Evolutionary conservation across 371 early-diverging fungal genomes (phyloP), one percentile per base, ranked within the genome.

Genomic region (Circinella minor): DNA sequence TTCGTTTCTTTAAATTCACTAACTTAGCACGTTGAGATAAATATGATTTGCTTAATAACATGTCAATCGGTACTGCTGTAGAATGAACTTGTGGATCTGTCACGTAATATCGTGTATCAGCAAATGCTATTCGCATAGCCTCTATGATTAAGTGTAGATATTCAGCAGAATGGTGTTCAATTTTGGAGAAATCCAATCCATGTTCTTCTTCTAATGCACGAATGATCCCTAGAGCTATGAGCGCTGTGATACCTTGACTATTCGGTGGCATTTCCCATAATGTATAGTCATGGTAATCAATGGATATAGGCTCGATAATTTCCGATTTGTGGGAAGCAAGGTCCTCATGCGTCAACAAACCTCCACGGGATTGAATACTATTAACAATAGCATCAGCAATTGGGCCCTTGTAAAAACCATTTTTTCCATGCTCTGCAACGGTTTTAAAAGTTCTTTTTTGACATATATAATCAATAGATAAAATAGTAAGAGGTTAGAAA

Each of bases 231-330:
- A 95, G 74, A 0, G 94, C 92, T n/a, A 93, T 82, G 18, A 94
- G 73, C 0, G 93, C 90, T 1, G 87, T 88, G 38, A 92, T 81
- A 18, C 95, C 94, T 72, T 90, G 90, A 9, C 93, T 91, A 71
- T 94, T 94, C 3, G 94, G 94, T 43, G 94, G 91, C 57, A 90
- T 90, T 77, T 94, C 94, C 81, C 88, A 86, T 1, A 95, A 74
- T 3, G 84, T 87, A 67, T 86, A 74, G 14, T 81, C 89, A 60
- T 86, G 78, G 74, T 92, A 96, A 39, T 87, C 88, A 60, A 89
- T 80, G 1, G 86, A 86, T 34, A 93, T 86, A 3, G 94, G 94
- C 39, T 84, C 82, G 17, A 89, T 83, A 2, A 78, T 48, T 27
- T 89, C 84, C 4, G 88, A 79, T 7, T 70, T 68, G 74, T 95